Evolutionary conservation across 495 filamentous ascomycete genomes (phyloP), one percentile per base, ranked within the genome.

Genomic region (Neurospora pannonica): DNA sequence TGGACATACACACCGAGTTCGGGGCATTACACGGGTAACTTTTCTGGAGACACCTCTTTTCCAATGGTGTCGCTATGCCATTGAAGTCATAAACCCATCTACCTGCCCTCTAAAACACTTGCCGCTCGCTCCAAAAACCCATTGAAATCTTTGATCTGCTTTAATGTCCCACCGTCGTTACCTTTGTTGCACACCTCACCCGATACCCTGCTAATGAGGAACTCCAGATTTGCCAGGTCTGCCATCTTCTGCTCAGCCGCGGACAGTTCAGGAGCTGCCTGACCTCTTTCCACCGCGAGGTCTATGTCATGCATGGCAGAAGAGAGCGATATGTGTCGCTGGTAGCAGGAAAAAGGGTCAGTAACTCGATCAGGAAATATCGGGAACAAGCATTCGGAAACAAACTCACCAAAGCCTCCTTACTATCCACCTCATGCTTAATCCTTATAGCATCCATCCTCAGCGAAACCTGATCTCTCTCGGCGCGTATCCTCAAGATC

Each of bases 401-500:
- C 71, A 21, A 15, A 24, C 83, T 73, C 77, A 87, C 86, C 76
- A 87, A 74, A 69, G 84, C 82, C 73, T 83, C 82, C 74, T 81
- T 83, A 36, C 81, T 85, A 15, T 87, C 83, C 0, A 79, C 82
- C 76, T 88, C 85, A 71, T 92, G 90, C 75, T 85, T 86, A 60
- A 87, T 87, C 34, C 91, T 85, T 38, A 93, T 85, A 13, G 89
- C 88, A 76, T 95, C 92, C 86, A 91, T 92, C 70, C 87, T 87
- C 74, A 94, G 77, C 13, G 90, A 89, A 37, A 94, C 84, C 75
- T 88, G 84, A 75, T 94, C 89, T 38, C 91, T 83, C 81, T 93
- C 88, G 54, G 84, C 85, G 28, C 90, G 88, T 21, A 93, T 81
- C 8, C 86, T 85, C 75, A 92, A 83, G 54, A 93, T 86, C 62